Percentiles rank a stretch among this genome's conserved stretches.
These are phyloP conservation scores for Takashimella koratensis DNA, from an alignment of 1,284 basidiomycete genomes.

Conservation along the genomic window DNA sequence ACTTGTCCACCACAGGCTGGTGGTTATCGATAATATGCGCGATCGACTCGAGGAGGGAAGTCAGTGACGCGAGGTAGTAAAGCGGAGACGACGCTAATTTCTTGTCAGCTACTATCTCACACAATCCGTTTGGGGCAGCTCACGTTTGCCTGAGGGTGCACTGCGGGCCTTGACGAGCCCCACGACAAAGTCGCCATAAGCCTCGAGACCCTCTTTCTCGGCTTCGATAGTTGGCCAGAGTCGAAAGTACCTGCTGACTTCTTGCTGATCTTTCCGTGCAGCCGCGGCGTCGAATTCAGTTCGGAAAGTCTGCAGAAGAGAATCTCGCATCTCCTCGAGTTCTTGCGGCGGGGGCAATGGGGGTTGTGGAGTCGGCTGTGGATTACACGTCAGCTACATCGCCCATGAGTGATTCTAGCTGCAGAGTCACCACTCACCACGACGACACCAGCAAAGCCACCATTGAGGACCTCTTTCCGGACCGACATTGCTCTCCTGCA, in stretches of 20 bases:
- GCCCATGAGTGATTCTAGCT: too few relatives aligned
- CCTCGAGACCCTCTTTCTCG: constrained; percentile 79
- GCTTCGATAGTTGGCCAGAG: constrained; percentile 88
- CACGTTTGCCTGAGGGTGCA: constrained; percentile 75
- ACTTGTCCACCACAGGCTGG: constrained; percentile 94
- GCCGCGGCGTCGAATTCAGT: constrained; percentile 75
- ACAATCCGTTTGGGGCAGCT: constrained; percentile 15
- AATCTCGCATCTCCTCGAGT: constrained; percentile 67
- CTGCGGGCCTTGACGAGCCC: constrained; percentile 77
- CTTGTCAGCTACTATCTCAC: neutral
- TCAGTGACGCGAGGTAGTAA: constrained; percentile 81
- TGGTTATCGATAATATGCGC: constrained; percentile 96
- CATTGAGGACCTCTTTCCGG: constrained; percentile 69
- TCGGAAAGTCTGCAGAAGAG: constrained; percentile 73
- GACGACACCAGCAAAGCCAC: constrained; percentile 78
- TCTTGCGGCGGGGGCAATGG: constrained; percentile 82
- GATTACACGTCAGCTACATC: constrained; percentile 5
- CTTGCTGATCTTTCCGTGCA: constrained; percentile 68
- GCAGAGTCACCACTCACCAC: too few relatives aligned
- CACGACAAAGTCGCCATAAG: constrained; percentile 89
- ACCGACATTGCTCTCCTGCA: constrained; percentile 86
- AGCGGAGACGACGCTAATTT: constrained; percentile 74
- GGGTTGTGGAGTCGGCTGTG: constrained; percentile 80
- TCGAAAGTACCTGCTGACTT: constrained; percentile 92
- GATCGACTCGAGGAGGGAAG: constrained; percentile 88